These are phyloP conservation scores for Teunomyces funiuensis DNA, from an alignment of 805 yeast species.

Conservation along the genomic window DNA sequence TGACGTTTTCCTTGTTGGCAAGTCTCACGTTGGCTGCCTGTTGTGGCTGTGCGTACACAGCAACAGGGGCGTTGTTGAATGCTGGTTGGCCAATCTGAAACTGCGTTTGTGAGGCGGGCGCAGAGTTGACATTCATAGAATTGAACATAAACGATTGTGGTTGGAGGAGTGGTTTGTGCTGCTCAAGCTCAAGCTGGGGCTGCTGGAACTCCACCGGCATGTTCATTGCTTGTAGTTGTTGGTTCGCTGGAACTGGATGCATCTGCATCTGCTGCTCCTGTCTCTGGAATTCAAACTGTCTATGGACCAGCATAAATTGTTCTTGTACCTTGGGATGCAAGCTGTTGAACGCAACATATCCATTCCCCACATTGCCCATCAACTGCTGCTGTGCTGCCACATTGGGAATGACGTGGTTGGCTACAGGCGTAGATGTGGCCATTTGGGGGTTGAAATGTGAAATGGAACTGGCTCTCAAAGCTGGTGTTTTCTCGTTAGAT, in stretches of 20 bases:
- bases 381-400: constrained; percentile 12
- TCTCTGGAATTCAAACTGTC: constrained; percentile 18
- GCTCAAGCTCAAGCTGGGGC: constrained; percentile 12
- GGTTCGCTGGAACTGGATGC: too few species aligned
- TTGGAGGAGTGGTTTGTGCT: constrained; percentile 6
- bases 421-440: constrained; percentile 4
- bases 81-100: not conserved
- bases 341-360: constrained; percentile 18
- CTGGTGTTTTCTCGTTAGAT: not conserved
- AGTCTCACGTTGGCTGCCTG: not conserved
- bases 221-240: constrained; percentile 9
- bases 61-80: not conserved
- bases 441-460: not conserved
- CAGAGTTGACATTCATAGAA: constrained; percentile 14
- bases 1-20: constrained; percentile 20
- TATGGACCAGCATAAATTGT: constrained; percentile 17
- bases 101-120: constrained; percentile 21
- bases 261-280: constrained; percentile 10
- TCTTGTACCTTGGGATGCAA: constrained; percentile 19
- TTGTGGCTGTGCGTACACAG: constrained; percentile 8
- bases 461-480: constrained; percentile 1
- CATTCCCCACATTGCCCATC: constrained; percentile 21
- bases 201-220: constrained; percentile 3
- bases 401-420: not conserved
- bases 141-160: constrained; percentile 7